phyloP scores from a whole-genome alignment of 495 filamentous ascomycete genomes.

The Polyplosphaeria fusca region DNA sequence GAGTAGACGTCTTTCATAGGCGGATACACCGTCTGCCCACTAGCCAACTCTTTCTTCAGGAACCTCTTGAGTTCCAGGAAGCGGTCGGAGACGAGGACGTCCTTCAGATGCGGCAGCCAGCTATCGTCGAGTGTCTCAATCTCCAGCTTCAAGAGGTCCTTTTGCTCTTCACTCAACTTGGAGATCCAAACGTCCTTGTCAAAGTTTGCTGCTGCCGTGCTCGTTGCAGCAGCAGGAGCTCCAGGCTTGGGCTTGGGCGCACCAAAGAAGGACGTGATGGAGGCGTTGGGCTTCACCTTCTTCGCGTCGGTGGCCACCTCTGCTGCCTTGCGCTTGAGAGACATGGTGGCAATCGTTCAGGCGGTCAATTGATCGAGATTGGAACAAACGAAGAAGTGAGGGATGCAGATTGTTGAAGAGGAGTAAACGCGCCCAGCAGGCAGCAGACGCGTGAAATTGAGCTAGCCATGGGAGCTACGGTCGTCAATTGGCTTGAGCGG shows the following conservation, averaged over 20 bases:
- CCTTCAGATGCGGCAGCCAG: conserved; percentile 84
- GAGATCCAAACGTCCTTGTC: conserved; percentile 85
- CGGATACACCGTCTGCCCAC: conserved; percentile 74
- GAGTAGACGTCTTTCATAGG: conserved; percentile 87
- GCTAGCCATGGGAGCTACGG: not conserved
- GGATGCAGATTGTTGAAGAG: not conserved
- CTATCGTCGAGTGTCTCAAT: conserved; percentile 86
- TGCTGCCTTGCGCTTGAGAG: conserved; percentile 68
- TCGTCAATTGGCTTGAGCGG: not conserved
- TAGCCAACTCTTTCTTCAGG: conserved; percentile 71
- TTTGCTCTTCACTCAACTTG: conserved; percentile 75
- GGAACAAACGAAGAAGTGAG: conserved; percentile 3
- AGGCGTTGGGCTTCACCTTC: conserved; percentile 67
- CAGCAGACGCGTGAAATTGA: conserved; percentile 9
- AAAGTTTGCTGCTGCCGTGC: conserved; percentile 55
- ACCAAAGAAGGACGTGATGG: conserved; percentile 66
- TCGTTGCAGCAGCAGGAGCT: conserved; percentile 22
- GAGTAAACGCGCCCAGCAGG: conserved; percentile 9
- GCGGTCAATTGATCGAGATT: conserved; percentile 17
- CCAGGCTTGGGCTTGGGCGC: conserved; percentile 45
- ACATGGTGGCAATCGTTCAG: conserved; percentile 35
- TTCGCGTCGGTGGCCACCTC: conserved; percentile 53
- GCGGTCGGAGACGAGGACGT: conserved; percentile 69
- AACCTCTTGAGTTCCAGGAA: conserved; percentile 89
- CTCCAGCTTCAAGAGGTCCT: conserved; percentile 75